Percentiles rank a stretch among this genome's conserved stretches.
Conservation (phyloP, 495 filamentous ascomycete species). For the Tuber aestivum region DNA sequence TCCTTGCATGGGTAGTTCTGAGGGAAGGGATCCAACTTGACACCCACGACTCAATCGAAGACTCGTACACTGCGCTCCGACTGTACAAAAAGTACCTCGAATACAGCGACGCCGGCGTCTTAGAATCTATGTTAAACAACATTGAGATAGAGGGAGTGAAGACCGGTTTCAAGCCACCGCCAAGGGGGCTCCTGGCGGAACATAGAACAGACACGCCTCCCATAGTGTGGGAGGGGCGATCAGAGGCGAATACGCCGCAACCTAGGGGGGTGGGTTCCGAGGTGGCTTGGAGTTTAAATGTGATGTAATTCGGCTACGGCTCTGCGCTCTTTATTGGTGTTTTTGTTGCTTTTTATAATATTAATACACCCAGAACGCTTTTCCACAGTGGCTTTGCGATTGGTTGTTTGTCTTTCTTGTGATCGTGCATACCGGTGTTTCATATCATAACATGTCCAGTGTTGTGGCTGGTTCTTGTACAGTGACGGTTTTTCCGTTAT, state of each 20-base stretch:
- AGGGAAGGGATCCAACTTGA: conserved; percentile 85
- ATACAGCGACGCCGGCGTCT: conserved; percentile 74
- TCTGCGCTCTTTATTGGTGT: not conserved
- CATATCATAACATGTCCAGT: not conserved
- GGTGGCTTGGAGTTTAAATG: conserved; percentile 8
- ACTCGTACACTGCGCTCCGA: conserved; percentile 80
- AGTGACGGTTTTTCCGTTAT: not conserved
- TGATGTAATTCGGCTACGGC: not conserved
- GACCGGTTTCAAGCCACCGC: conserved; percentile 66
- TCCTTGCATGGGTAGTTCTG: conserved; percentile 80
- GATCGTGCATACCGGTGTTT: not conserved
- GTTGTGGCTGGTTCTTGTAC: not conserved
- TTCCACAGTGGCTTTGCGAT: not conserved
- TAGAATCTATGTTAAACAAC: conserved; percentile 70
- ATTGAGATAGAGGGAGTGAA: conserved; percentile 70
- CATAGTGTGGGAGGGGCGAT: conserved; percentile 30
- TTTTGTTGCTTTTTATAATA: not conserved
- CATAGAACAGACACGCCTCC: conserved; percentile 33
- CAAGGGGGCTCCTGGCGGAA: conserved; percentile 18
- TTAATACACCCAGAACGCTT: not conserved
- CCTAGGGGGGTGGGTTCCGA: conserved; percentile 20
- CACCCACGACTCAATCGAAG: conserved; percentile 89
- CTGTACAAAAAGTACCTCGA: conserved; percentile 87
- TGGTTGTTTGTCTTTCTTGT: not conserved
- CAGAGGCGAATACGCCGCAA: conserved; percentile 31